A percentile compares a stretch with the other conserved stretches of the same genome.
These are phyloP conservation scores for Thymus quinquecostatus DNA, from an alignment of 257 asterid species.

Conservation along the genomic window DNA sequence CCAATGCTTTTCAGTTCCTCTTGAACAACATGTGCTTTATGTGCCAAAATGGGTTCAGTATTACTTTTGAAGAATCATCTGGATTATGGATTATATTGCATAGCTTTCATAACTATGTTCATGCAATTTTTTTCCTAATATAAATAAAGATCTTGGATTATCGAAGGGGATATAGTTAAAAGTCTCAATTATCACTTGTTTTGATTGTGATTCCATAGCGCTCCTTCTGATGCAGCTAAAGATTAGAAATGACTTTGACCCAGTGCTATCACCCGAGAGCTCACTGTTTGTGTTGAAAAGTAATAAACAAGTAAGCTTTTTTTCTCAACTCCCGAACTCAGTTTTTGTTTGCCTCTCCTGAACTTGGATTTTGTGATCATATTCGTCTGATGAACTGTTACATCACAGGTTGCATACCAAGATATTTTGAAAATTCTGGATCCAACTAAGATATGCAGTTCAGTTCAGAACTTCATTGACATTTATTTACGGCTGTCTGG, in stretches of 20 bases:
- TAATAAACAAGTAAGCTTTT: slow-evolving; percentile 70
- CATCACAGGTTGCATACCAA: slow-evolving; percentile 85
- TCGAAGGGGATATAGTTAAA: not conserved
- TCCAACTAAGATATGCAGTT: slow-evolving; percentile 89
- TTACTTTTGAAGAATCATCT: slow-evolving; percentile 16
- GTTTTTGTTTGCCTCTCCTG: slow-evolving; percentile 36
- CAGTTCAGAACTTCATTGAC: slow-evolving; percentile 91
- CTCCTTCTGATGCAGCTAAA: slow-evolving; percentile 74
- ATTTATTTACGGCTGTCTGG: slow-evolving; percentile 81
- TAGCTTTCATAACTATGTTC: not conserved
- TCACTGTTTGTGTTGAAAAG: slow-evolving; percentile 94
- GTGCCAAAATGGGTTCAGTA: not conserved
- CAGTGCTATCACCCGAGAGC: slow-evolving; percentile 98
- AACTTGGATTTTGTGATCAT: slow-evolving; percentile 17
- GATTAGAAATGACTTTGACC: slow-evolving; percentile 97
- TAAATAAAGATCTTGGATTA: slow-evolving; percentile 9
- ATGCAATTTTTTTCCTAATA: not conserved
- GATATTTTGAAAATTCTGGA: slow-evolving; percentile 88
- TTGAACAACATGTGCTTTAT: not conserved
- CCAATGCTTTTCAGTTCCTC: not conserved
- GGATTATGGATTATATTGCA: not conserved
- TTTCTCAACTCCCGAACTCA: slow-evolving; percentile 21
- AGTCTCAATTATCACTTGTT: slow-evolving; percentile 14
- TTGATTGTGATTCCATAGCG: slow-evolving; percentile 29
- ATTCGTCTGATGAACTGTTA: slow-evolving; percentile 31